phyloP scores from a whole-genome alignment of 2,329 filamentous ascomycete species.

The Pochonia chlamydosporia region DNA sequence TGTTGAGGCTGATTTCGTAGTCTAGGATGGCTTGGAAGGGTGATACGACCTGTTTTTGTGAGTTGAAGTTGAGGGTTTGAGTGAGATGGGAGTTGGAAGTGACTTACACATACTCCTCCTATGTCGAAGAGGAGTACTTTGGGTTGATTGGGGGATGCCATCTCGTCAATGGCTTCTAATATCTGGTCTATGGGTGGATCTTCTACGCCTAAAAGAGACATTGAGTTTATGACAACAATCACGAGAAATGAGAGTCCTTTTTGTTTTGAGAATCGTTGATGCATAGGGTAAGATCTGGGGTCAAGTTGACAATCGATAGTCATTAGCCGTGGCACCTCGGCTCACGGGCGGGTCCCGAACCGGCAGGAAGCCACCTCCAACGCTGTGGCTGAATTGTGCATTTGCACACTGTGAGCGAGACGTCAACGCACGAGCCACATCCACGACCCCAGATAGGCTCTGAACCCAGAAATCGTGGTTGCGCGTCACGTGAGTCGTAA shows the following conservation, averaged over 20 bases:
- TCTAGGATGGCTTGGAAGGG: constrained; percentile 91
- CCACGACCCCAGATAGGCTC: not conserved
- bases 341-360: not conserved
- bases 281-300: not conserved
- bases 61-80: not conserved
- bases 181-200: constrained; percentile 16
- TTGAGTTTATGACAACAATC: not conserved
- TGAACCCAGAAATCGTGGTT: not conserved
- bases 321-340: constrained; percentile 10
- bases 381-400: too few species aligned
- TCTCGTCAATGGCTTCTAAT: constrained; percentile 27
- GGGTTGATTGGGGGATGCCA: constrained; percentile 45
- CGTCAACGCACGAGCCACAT: too few species aligned
- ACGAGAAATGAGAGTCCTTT: not conserved
- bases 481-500: constrained; percentile 31
- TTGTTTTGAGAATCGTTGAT: too few species aligned
- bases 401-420: too few species aligned
- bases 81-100: not conserved
- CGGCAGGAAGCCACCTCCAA: too few species aligned
- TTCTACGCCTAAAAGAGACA: constrained; percentile 4
- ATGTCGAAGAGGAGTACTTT: constrained; percentile 89
- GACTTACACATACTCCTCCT: constrained; percentile 89
- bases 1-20: constrained; percentile 71
- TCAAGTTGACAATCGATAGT: not conserved
- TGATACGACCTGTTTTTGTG: constrained; percentile 63